Conservation (phyloP, 306 rosid species). For the Elaeagnus macrophylla region DNA sequence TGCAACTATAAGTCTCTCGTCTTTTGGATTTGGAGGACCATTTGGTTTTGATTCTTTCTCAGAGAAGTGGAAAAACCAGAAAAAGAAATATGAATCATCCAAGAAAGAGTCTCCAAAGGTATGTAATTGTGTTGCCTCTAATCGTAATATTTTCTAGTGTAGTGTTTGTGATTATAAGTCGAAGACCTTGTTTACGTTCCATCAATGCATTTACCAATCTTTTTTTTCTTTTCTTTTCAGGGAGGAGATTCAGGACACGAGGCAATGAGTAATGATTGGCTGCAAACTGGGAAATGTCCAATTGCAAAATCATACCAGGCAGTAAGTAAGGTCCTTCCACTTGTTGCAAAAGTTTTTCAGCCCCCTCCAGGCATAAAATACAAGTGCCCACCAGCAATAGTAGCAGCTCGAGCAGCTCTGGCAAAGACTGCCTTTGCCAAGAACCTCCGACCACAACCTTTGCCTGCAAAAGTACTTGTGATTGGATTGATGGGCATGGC, state of each 20-base stretch:
- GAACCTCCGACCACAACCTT: slow-evolving; percentile 86
- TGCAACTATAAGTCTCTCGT: slow-evolving; percentile 91
- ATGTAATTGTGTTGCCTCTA: slow-evolving; percentile 10
- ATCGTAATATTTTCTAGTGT: not conserved
- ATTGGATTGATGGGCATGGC: slow-evolving; percentile 95
- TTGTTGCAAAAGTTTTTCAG: slow-evolving; percentile 80
- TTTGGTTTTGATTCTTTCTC: slow-evolving; percentile 76
- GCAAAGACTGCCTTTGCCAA: slow-evolving; percentile 82
- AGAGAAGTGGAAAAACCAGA: slow-evolving; percentile 67
- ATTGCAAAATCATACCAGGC: slow-evolving; percentile 92
- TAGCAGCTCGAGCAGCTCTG: slow-evolving; percentile 90
- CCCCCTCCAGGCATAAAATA: slow-evolving; percentile 74
- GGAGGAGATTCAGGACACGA: slow-evolving; percentile 68
- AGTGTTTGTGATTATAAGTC: no score
- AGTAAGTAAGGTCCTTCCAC: slow-evolving; percentile 73
- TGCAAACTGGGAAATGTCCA: slow-evolving; percentile 79
- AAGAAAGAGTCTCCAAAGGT: slow-evolving; percentile 73
- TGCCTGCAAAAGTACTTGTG: slow-evolving; percentile 86
- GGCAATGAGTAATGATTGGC: slow-evolving; percentile 76
- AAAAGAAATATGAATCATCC: slow-evolving; percentile 61
- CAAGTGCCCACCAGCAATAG: slow-evolving; percentile 69
- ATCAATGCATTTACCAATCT: no score
- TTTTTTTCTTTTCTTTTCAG: slow-evolving; percentile 35
- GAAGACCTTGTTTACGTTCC: no score
- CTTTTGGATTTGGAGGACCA: slow-evolving; percentile 88